Base-by-base conservation (phyloP, 805 yeast genomes). In the Barnettozyma sucrosica region DNA sequence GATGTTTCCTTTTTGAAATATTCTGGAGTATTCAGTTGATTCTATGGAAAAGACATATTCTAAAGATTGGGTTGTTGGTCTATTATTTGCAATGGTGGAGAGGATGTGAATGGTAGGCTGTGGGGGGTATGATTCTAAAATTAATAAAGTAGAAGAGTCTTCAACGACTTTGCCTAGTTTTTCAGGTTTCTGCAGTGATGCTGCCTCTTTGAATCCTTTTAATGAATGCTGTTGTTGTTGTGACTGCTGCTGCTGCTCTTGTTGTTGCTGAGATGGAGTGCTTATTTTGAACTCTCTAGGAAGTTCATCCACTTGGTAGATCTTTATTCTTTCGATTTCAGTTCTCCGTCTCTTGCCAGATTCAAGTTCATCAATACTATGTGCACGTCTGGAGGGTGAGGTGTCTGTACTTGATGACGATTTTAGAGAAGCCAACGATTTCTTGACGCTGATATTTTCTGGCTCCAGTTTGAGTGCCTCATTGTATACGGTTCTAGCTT, bases 201-300 rank as follows among this genome's bases (percentile, higher is more conserved):
- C 36, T 5, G 43, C 8, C 10, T 9, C 64, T 79, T 89, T 64
- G 81, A 82, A 51, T 95, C 89, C 36, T 97, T 97, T 53, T 93
- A 93, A 44, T 24, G 49, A 18, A 4, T 47, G 32, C 23, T 28
- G 33, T 36, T n/a, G 18, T 36, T 7, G 33, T 34, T 33, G 19
- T 19, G 10, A 32, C 20, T n/a, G 18, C 30, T 7, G 33, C 26
- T 33, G 19, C 14, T n/a, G 37, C 20, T 38, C 7, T 19, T 21
- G 25, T 25, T 11, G 37, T 13, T 6, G 36, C 10, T 33, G 20
- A 16, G 24, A 19, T 19, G 26, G 9, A 14, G 26, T 18, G 13
- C 24, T 38, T 32, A 7, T 4, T 18, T 44, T 47, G 45, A 62
- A 72, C 44, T 69, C 66, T 10, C 43, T 44, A 0, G 82, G 82